A percentile compares a stretch with the other conserved stretches of the same genome.
phyloP scores from a whole-genome alignment of 1,284 basidiomycete genomes.

The Cutaneotrichosporon sp. region DNA sequence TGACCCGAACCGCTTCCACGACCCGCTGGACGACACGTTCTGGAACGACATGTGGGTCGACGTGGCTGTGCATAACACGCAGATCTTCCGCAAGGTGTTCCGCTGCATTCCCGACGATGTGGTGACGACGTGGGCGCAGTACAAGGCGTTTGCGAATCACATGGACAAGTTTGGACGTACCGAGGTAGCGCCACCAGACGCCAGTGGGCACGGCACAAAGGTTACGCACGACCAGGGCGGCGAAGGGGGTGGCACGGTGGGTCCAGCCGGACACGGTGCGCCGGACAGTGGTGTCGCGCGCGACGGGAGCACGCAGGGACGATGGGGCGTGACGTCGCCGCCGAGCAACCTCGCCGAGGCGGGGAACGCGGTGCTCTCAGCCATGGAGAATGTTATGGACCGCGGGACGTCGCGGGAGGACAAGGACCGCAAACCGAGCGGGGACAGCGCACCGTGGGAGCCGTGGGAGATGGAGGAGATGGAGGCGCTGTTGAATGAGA shows the following conservation, averaged over 20 bases:
- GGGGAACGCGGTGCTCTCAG: background rate
- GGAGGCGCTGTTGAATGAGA: slow-evolving; percentile 72
- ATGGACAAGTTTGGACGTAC: slow-evolving; percentile 65
- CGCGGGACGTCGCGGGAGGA: background rate
- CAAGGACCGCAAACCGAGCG: slow-evolving; percentile 45
- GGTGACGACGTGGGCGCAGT: slow-evolving; percentile 90
- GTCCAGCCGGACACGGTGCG: slow-evolving; percentile 31
- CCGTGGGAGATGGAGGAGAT: slow-evolving; percentile 82
- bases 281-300: slow-evolving; percentile 1
- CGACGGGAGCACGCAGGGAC: slow-evolving; percentile 2
- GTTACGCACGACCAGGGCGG: slow-evolving; percentile 54
- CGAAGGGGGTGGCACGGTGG: slow-evolving; percentile 52
- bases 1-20: slow-evolving; percentile 75
- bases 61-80: slow-evolving; percentile 80
- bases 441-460: slow-evolving; percentile 68
- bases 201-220: slow-evolving; percentile 34
- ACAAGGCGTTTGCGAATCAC: slow-evolving; percentile 74
- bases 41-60: slow-evolving; percentile 88
- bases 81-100: slow-evolving; percentile 91
- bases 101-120: slow-evolving; percentile 86
- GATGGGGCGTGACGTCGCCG: slow-evolving; percentile 2
- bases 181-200: slow-evolving; percentile 16
- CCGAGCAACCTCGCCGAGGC: slow-evolving; percentile 9
- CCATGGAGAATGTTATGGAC: background rate
- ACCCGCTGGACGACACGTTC: slow-evolving; percentile 79